Evolutionary conservation across 2,329 filamentous ascomycete species (phyloP), one percentile per base, ranked within the genome.

Genomic region (Phaeosphaeriaceae sp.): DNA sequence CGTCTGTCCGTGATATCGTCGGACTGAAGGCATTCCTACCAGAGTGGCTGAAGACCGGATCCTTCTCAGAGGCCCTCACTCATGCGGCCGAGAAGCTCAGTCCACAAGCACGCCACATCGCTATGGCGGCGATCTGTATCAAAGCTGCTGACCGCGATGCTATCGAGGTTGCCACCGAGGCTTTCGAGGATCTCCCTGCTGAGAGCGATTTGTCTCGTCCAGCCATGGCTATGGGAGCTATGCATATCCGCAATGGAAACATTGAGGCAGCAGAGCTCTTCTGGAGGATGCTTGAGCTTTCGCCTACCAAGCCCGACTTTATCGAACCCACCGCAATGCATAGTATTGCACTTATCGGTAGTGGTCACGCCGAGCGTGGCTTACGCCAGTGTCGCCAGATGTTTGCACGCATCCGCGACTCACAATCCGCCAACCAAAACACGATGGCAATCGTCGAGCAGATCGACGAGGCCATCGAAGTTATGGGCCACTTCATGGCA

Each of bases 271-370:
- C 93, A 51, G 86, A 90, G 63, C 85, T 88, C 63, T 94, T 92
- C 80, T 97, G 94, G 93, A 85, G 87, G 53, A 83, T 91, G 56
- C 82, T 97, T 44, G 81, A 83, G 53, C 87, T 85, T 62, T 85
- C 82, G 41, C 84, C 88, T 1, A 84, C 88, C 57, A 83, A 87
- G 70, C 81, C 84, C 51, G 84, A 87, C 33, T 89, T 96, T 76
- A 90, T 97, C 61, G 93, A 97, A 80, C 91, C 93, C 22, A 90
- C 92, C 13, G 87, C 91, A 56, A 97, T 97, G 92, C 97, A 94
- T 71, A 88, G 91, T 15, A 88, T 96, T 56, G 92, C 93, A 48
- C 83, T 98, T 76, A 90, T 98, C 73, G 91, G 91, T 53, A 92
- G 91, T 62, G 92, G 93, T 44, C 89, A 93, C 70, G 86, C 93